Conservation (phyloP, 2,329 filamentous ascomycete species). For the Paraconiothyrium sp. region DNA sequence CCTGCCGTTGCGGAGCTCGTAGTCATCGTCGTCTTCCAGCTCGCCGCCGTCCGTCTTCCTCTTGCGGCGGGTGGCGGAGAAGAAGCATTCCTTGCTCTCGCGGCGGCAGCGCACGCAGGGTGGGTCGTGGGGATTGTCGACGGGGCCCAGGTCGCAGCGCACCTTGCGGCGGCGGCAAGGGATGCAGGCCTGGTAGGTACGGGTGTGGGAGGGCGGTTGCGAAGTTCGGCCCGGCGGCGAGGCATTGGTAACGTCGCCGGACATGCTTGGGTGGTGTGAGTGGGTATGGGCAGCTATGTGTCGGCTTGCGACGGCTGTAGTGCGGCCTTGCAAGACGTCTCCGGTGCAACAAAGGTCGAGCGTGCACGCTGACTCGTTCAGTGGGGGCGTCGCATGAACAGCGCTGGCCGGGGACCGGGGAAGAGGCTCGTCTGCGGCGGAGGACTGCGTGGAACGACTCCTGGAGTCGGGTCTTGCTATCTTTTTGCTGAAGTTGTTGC, state of each 20-base stretch:
- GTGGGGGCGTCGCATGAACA: constrained; percentile 3
- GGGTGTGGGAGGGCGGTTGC: constrained; percentile 41
- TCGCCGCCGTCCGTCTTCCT: constrained; percentile 72
- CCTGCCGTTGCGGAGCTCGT: constrained; percentile 76
- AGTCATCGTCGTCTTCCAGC: constrained; percentile 63
- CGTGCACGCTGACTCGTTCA: constrained; percentile 8
- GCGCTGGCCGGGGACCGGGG: neutral
- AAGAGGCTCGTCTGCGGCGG: neutral
- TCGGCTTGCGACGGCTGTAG: constrained; percentile 35
- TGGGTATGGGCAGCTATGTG: constrained; percentile 12
- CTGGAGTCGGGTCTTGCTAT: neutral
- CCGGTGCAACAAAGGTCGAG: constrained; percentile 9
- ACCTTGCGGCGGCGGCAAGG: constrained; percentile 66
- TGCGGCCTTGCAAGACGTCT: constrained; percentile 13
- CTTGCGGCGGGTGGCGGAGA: constrained; percentile 93
- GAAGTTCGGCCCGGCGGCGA: constrained; percentile 32
- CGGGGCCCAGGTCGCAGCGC: constrained; percentile 69
- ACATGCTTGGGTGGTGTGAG: constrained; percentile 23
- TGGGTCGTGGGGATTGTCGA: constrained; percentile 93
- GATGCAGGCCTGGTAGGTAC: constrained; percentile 59
- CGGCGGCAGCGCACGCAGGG: constrained; percentile 93
- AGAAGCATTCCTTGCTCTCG: constrained; percentile 97
- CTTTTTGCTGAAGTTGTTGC: constrained; percentile 12
- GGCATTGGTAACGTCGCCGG: constrained; percentile 30
- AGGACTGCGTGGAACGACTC: neutral